Base-by-base conservation (phyloP, 495 filamentous ascomycete species). In the Penicillium samsonianum region DNA sequence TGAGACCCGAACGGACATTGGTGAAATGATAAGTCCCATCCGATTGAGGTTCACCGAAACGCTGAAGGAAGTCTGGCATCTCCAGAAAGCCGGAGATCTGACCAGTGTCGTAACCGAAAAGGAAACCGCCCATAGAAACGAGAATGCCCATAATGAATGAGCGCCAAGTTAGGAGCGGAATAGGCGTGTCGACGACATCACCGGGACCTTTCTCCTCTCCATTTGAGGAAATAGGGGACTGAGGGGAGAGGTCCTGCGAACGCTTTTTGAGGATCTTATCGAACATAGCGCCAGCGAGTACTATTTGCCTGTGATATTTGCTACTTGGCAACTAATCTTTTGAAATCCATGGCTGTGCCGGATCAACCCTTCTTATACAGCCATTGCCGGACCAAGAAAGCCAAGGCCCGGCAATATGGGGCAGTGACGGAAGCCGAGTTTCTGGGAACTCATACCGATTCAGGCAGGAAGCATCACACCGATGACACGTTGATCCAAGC, bases 91-190 rank as follows among this genome's bases (percentile, higher is more conserved):
- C 77, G 4, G 73, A 75, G 41, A 80, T 80, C 46, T 79, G 77
- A 53, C 77, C 76, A 35, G 68, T 65, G 58, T 74, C 72, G 31
- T 74, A 74, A 17, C 72, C 72, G 33, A 74, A 74, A 12, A 89
- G 79, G 56, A 89, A 84, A 16, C 86, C 86, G 42, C 86, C 86
- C 74, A 89, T 84, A 3, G 86, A 80, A n/a, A 80, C 75, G 17
- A 80, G 69, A 10, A 80, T 33, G n/a, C 76, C 77, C 75, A 82
- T 81, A 2, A 72, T 46, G 14, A 74, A 57, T 23, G 76, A 73
- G 19, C 72, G 70, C 51, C 66, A 61, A 1, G 77, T 80, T 6
- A 81, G 38, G 2, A 71, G 65, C 0, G 65, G 70, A 17, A 76
- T 64, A 3, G 68, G 70, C 5, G 67, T 65, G 47, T 77, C 68